Evolutionary conservation across 495 filamentous ascomycete species (phyloP).

Genomic region (Ramalina intermedia): DNA sequence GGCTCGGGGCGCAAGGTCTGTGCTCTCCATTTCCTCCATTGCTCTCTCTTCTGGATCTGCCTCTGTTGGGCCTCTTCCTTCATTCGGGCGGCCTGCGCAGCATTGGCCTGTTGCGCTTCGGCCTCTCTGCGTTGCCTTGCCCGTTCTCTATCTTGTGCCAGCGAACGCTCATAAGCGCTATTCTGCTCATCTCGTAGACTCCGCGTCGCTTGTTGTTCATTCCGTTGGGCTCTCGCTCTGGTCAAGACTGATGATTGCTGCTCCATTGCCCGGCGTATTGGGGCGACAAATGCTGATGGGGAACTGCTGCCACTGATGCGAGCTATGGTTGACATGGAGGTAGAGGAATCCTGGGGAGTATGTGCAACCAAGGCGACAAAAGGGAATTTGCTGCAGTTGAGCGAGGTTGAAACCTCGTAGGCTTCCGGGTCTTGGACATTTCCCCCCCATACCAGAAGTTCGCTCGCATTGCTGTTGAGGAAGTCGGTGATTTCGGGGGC

Average conservation of each 20-base stretch:
- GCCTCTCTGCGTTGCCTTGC: slow-evolving; percentile 59
- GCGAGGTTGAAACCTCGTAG: slow-evolving; percentile 72
- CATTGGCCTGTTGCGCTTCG: slow-evolving; percentile 48
- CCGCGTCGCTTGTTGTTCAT: slow-evolving; percentile 61
- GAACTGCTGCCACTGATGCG: slow-evolving; percentile 57
- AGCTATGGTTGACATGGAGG: slow-evolving; percentile 73
- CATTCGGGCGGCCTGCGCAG: slow-evolving; percentile 46
- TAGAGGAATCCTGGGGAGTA: slow-evolving; percentile 64
- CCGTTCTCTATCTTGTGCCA: slow-evolving; percentile 76
- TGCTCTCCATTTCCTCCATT: slow-evolving; percentile 75
- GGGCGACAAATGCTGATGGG: slow-evolving; percentile 50
- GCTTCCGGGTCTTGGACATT: slow-evolving; percentile 85
- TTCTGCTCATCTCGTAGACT: slow-evolving; percentile 73
- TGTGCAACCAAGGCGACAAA: slow-evolving; percentile 74
- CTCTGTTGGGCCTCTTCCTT: slow-evolving; percentile 48
- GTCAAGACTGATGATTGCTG: slow-evolving; percentile 56
- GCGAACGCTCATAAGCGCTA: slow-evolving; percentile 77
- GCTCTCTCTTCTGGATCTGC: slow-evolving; percentile 39
- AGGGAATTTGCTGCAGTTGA: slow-evolving; percentile 80
- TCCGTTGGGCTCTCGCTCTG: slow-evolving; percentile 50
- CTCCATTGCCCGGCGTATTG: slow-evolving; percentile 52
- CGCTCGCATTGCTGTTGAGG: slow-evolving; percentile 54
- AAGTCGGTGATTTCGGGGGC: slow-evolving; percentile 57
- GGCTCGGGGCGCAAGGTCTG: slow-evolving; percentile 55
- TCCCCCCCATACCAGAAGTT: slow-evolving; percentile 80